Base-by-base conservation (phyloP, 306 rosid genomes). In the Quercus gilva region DNA sequence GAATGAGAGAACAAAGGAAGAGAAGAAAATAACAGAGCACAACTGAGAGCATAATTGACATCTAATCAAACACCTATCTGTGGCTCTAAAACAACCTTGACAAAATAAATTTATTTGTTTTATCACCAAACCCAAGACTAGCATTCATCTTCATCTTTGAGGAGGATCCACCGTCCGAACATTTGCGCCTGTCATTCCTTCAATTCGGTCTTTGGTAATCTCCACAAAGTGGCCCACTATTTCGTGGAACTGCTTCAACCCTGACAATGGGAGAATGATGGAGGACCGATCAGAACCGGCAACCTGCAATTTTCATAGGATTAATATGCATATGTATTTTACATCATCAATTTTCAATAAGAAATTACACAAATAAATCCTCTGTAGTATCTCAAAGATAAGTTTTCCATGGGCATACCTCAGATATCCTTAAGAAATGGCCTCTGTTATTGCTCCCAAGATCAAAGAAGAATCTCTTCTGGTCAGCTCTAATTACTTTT, bases 271-370 rank as follows among this genome's bases (percentile, higher is more conserved):
- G 79, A 93, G 99, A 81, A 96, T 96, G 84, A 96, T 96, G 79
- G 99, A 96, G 78, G 99, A 96, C 53, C 99, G 84, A 90, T 96
- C 99, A 31, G 98, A 88, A 79, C 98, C 99, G 55, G 99, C 99
- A 76, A 96, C 99, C 99, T 96, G 93, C 71, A 85, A 89, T 76
- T 76, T 80, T 53, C 6, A 79, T 33, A 55, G 52, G 8, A 31
- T 28, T 37, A 69, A 81, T 65, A 52, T 76, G 52, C 75, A 79
- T 70, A 60, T 77, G 43, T 73, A 73, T 78, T 64, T 69, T 57
- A 73, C 23, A 25, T 23, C 55, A 71, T 33, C 80, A 81, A 79
- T 77, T 57, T 18, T 52, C 69, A 78, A 73, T 13, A 61, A 11
- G 33, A 35, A 49, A 49, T 64, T 19, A 49, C 71, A 83, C 51